phyloP scores from a whole-genome alignment of 2,329 filamentous ascomycete genomes.

The Tricladium varicosporioides region DNA sequence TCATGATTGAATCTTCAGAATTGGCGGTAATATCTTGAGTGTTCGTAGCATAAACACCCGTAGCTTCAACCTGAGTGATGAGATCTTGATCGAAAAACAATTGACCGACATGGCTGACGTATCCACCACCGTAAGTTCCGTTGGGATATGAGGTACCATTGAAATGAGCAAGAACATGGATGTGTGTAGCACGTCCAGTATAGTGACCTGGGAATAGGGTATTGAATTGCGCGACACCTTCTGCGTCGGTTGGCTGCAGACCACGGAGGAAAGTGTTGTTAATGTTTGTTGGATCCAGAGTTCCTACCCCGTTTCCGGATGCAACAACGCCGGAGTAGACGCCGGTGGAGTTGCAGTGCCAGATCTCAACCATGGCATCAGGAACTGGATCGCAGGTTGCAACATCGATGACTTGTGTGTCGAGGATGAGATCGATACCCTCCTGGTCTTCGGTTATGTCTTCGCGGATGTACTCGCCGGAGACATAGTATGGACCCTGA shows the following conservation, averaged over 20 bases:
- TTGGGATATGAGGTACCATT: conserved; percentile 38
- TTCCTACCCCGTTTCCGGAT: conserved; percentile 42
- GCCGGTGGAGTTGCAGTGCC: conserved; percentile 46
- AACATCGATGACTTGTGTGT: conserved; percentile 54
- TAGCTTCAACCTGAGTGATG: conserved; percentile 47
- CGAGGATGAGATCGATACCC: conserved; percentile 41
- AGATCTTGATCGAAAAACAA: conserved; percentile 63
- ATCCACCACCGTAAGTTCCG: conserved; percentile 48
- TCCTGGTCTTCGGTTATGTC: conserved; percentile 40
- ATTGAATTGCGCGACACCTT: conserved; percentile 43
- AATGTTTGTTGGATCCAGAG: conserved; percentile 36
- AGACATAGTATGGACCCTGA: conserved; percentile 43
- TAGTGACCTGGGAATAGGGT: conserved; percentile 46
- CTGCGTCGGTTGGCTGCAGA: conserved; percentile 39
- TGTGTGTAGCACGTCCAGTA: conserved; percentile 44
- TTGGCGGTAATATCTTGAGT: conserved; percentile 47
- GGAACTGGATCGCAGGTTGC: conserved; percentile 51
- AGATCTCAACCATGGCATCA: conserved; percentile 50
- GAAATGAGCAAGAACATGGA: conserved; percentile 47
- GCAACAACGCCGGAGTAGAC: conserved; percentile 48
- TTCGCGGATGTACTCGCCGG: conserved; percentile 48
- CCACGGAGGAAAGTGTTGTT: conserved; percentile 43
- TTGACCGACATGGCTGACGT: conserved; percentile 60
- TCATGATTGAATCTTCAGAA: conserved; percentile 46
- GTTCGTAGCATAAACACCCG: conserved; percentile 46